These are phyloP conservation scores for Pythium aristosporum DNA, from an alignment of 352 stramenopile species.

Conservation along the genomic window DNA sequence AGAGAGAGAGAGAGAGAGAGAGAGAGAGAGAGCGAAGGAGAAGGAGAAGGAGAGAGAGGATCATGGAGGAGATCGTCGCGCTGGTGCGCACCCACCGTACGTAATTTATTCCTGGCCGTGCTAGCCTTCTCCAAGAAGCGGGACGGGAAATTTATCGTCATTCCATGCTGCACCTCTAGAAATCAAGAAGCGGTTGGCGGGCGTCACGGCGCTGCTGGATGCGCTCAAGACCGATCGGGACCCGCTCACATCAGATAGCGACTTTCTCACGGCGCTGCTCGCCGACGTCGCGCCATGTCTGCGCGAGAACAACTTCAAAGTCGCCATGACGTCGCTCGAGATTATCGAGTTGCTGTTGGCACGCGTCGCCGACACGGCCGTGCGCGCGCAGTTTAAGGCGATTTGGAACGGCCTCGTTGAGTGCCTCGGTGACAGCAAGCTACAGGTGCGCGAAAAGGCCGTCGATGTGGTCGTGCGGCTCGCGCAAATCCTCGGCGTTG, in stretches of 20 bases:
- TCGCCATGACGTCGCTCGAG: conserved; percentile 61
- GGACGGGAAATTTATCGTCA: background rate
- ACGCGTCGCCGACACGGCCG: conserved; percentile 40
- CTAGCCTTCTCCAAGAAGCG: background rate
- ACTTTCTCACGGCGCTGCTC: conserved; percentile 47
- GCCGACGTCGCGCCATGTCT: conserved; percentile 67
- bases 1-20: too few relatives aligned
- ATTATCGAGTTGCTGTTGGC: conserved; percentile 56
- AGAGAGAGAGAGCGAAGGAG: background rate
- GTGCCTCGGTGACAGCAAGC: conserved; percentile 77
- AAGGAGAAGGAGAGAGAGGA: background rate
- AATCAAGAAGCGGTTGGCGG: conserved; percentile 80
- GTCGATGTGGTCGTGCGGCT: conserved; percentile 71
- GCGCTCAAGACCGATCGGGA: conserved; percentile 35
- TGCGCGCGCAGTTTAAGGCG: conserved; percentile 56
- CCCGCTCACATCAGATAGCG: conserved; percentile 22
- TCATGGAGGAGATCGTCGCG: conserved; percentile 54
- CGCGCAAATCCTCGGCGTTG: conserved; percentile 63
- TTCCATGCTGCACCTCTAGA: conserved; percentile 31
- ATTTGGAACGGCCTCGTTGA: conserved; percentile 73
- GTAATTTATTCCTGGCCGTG: background rate
- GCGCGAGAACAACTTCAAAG: conserved; percentile 84
- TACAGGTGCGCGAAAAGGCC: conserved; percentile 68
- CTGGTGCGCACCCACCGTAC: conserved; percentile 62
- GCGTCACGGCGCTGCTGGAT: conserved; percentile 56